A percentile compares a stretch with the other conserved stretches of the same genome.
phyloP scores from a whole-genome alignment of 345 rosid genomes.

The Salix viminalis region DNA sequence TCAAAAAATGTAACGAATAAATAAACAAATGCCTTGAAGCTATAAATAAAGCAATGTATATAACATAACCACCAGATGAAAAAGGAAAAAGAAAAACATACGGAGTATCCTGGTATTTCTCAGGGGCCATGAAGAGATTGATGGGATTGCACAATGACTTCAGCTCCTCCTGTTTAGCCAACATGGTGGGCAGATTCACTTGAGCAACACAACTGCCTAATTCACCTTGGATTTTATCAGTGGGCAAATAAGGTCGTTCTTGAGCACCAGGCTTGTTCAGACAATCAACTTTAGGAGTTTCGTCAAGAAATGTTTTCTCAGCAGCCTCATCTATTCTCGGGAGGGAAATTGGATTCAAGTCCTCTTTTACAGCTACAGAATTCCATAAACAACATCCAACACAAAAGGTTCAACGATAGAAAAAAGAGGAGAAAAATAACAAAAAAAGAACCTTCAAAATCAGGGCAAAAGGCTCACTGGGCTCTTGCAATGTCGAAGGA shows the following conservation, averaged over 20 bases:
- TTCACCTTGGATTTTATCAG: neutral
- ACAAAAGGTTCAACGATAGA: neutral
- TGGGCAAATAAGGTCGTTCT: constrained; percentile 13
- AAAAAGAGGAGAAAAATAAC: neutral
- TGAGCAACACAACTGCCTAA: constrained; percentile 14
- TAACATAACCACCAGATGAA: neutral
- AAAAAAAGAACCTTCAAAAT: constrained; percentile 18
- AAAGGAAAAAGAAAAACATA: constrained; percentile 6
- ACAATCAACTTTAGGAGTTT: constrained; percentile 12
- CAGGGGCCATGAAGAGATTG: constrained; percentile 14
- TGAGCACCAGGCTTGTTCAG: constrained; percentile 16
- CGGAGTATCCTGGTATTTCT: constrained; percentile 26
- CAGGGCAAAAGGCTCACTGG: constrained; percentile 13
- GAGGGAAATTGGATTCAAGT: constrained; percentile 17
- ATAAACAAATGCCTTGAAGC: neutral
- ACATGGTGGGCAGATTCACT: constrained; percentile 13
- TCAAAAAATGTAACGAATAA: neutral
- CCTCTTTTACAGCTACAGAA: constrained; percentile 31
- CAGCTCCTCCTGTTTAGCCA: constrained; percentile 24
- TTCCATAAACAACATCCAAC: constrained; percentile 1
- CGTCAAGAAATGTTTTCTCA: constrained; percentile 21
- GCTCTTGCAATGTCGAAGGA: constrained; percentile 27
- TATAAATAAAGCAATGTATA: neutral
- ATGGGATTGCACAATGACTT: constrained; percentile 18
- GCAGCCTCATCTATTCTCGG: constrained; percentile 22